Conservation (phyloP, 768 basidiomycete species). For the Suillus tomentosus region DNA sequence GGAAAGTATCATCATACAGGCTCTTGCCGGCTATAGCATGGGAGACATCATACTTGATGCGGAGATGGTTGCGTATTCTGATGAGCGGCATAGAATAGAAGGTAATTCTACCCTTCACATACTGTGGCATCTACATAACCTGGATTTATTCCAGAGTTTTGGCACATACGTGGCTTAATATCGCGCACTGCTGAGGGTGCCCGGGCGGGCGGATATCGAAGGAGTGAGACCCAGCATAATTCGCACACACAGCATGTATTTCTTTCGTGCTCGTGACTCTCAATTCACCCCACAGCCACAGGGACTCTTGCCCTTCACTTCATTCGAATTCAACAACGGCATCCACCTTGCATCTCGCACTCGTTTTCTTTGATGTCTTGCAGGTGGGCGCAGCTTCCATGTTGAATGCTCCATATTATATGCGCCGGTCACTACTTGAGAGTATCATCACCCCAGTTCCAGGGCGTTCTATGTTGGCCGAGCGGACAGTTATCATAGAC, state of each 20-base stretch:
- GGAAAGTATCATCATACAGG: constrained; percentile 56
- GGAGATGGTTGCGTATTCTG: constrained; percentile 87
- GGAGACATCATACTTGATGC: constrained; percentile 69
- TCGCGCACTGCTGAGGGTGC: constrained; percentile 58
- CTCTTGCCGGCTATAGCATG: constrained; percentile 48
- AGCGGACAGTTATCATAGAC: constrained; percentile 46
- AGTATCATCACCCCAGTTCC: constrained; percentile 49
- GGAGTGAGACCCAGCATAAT: constrained; percentile 22
- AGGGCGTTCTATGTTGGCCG: constrained; percentile 66
- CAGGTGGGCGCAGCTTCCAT: constrained; percentile 64
- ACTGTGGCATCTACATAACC: constrained; percentile 3
- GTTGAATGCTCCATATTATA: constrained; percentile 54
- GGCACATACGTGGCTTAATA: constrained; percentile 66
- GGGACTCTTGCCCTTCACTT: constrained; percentile 44
- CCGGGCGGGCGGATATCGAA: constrained; percentile 33
- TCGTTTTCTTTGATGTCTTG: constrained; percentile 89
- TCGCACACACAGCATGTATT: constrained; percentile 23
- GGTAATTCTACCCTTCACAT: constrained; percentile 45
- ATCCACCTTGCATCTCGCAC: constrained; percentile 58
- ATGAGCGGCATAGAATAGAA: constrained; percentile 56
- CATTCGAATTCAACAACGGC: constrained; percentile 40
- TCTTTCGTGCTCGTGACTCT: constrained; percentile 28
- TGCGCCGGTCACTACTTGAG: constrained; percentile 66
- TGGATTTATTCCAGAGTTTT: constrained; percentile 58
- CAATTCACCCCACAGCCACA: constrained; percentile 29